Evolutionary conservation across 1,284 basidiomycete genomes (phyloP), one percentile per base, ranked within the genome.

Genomic region (Melampsora larici-populina): DNA sequence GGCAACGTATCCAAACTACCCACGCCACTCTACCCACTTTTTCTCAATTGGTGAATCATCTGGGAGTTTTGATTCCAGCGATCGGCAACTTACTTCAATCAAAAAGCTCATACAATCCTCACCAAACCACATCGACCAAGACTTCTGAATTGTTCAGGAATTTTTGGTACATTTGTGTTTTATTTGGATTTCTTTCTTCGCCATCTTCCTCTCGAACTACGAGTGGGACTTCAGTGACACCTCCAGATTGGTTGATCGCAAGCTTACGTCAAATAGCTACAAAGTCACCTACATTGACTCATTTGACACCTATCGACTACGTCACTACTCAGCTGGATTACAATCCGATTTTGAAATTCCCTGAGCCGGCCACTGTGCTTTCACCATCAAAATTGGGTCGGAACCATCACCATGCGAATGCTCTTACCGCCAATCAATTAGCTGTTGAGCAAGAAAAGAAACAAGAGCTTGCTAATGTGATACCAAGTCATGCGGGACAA

Each of bases 261-360:
- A 70, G 92, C 1, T 87, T 98, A 29, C 87, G 88, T 33, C 88
- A 90, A 26, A 94, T 99, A 79, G 92, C 96, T 43, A 85, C 87
- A 48, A 95, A 94, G 84, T 95, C 95, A 1, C 97, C 96, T 1
- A 87, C 89, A 0, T 87, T 97, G 79, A 89, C 98, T 4, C 85
- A 91, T 40, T 94, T 96, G 83, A 89, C 89, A 78, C 89, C 91
- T 0, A 89, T 90, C 80, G 94, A 97, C 84, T 92, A 91, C 72
- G 88, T 94, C 49, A 90, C 90, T 46, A 93, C 92, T 81, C 93
- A 95, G 80, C 87, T 98, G 29, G 94, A 97, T 83, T 97, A 95
- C 84, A 96, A 94, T 83, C 91, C 93, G 9, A 90, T 96, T 40
- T 89, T 99, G 69, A 82, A 82, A 55, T 63, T 70, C 24, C 73